These are phyloP conservation scores for Physaria fendleri DNA, from an alignment of 345 rosid genomes.

Conservation along the genomic window DNA sequence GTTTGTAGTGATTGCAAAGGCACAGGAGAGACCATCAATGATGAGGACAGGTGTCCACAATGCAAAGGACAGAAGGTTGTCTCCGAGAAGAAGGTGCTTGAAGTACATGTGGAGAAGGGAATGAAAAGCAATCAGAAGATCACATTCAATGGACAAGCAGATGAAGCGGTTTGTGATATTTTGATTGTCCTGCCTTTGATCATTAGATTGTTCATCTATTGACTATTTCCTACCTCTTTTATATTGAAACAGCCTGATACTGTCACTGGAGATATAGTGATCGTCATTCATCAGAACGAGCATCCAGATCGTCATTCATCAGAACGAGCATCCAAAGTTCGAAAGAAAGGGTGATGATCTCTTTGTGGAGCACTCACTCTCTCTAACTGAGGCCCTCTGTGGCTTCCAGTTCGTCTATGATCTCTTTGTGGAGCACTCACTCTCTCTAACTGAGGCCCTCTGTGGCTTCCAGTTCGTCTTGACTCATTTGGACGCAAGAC, in stretches of 20 bases:
- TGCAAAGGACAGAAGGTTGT: conserved; percentile 88
- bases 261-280: conserved; percentile 74
- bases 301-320: conserved; percentile 78
- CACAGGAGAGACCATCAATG: conserved; percentile 72
- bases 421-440: conserved; percentile 67
- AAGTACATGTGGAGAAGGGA: conserved; percentile 87
- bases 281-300: conserved; percentile 83
- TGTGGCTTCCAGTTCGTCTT: conserved; percentile 82
- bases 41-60: conserved; percentile 66
- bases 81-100: conserved; percentile 77
- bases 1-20: conserved; percentile 89
- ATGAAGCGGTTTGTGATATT: conserved; percentile 58
- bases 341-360: conserved; percentile 86
- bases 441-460: conserved; percentile 80
- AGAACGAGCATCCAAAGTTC: conserved; percentile 81
- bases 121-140: conserved; percentile 86
- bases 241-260: conserved; percentile 77
- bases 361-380: conserved; percentile 64
- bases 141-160: conserved; percentile 88
- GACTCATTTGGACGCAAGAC: conserved; percentile 78
- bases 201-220: background rate
- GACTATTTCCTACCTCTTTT: background rate
- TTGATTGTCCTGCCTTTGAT: background rate
- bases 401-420: conserved; percentile 82
- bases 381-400: conserved; percentile 86